A percentile compares a stretch with the other conserved stretches of the same genome.
phyloP scores from a whole-genome alignment of 2,329 filamentous ascomycete species.

The Raffaelea deltoideospora region DNA sequence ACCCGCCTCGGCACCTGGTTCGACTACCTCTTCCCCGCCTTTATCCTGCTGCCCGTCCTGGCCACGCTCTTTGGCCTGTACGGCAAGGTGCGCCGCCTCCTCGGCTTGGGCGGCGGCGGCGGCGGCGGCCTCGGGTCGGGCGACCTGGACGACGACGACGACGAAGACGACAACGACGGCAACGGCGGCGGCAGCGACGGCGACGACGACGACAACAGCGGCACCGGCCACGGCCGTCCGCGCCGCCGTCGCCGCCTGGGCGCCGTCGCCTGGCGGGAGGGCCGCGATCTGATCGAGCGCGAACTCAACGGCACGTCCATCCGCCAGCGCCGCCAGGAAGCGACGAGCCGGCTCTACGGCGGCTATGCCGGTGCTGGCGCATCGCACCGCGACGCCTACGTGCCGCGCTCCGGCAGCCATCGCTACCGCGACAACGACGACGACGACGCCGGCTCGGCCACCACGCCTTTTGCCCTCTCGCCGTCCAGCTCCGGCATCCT shows the following conservation, averaged over 20 bases:
- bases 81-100: constrained; percentile 57
- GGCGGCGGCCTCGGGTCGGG: constrained; percentile 64
- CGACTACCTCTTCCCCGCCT: constrained; percentile 74
- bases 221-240: constrained; percentile 40
- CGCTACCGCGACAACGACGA: constrained; percentile 2
- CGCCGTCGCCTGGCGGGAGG: constrained; percentile 79
- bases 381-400: too few relatives aligned
- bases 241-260: constrained; percentile 34
- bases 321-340: constrained; percentile 31
- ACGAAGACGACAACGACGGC: constrained; percentile 55
- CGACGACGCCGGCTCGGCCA: constrained; percentile 15
- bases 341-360: constrained; percentile 13
- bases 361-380: neutral
- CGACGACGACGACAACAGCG: constrained; percentile 49
- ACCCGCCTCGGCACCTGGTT: constrained; percentile 74
- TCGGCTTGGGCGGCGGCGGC: constrained; percentile 70
- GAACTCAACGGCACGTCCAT: constrained; percentile 56
- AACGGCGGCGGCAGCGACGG: constrained; percentile 40
- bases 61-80: constrained; percentile 86
- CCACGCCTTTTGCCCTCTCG: constrained; percentile 29
- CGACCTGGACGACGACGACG: constrained; percentile 25
- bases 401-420: constrained; percentile 12
- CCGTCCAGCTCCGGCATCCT: constrained; percentile 12
- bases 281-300: constrained; percentile 74
- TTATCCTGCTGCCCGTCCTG: constrained; percentile 72